Conservation (phyloP, 768 basidiomycete species). For the Stropharia rugosoannulata region DNA sequence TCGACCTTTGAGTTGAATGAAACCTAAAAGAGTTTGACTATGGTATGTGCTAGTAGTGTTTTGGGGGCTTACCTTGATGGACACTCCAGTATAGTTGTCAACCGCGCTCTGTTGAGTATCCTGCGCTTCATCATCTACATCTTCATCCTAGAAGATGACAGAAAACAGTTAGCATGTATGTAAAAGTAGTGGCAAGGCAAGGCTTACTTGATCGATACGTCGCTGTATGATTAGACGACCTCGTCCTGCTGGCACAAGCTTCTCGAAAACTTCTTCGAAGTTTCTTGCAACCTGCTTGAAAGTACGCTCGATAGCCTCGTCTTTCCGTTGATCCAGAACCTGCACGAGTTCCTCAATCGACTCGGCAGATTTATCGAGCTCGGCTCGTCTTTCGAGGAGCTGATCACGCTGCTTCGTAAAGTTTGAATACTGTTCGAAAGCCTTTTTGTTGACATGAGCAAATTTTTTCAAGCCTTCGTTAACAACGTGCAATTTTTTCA, state of each 20-base stretch:
- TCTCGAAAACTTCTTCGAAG: conserved; percentile 97
- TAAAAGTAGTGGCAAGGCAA: neutral
- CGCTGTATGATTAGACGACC: conserved; percentile 93
- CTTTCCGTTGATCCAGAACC: conserved; percentile 94
- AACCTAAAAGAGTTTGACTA: conserved; percentile 50
- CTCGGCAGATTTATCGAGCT: conserved; percentile 84
- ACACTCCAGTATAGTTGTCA: conserved; percentile 95
- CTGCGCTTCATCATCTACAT: conserved; percentile 69
- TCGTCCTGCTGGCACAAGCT: conserved; percentile 89
- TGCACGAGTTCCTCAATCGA: conserved; percentile 94
- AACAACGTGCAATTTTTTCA: conserved; percentile 88
- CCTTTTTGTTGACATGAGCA: conserved; percentile 99
- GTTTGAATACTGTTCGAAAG: conserved; percentile 96
- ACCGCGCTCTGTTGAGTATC: conserved; percentile 74
- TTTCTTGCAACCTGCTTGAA: conserved; percentile 98
- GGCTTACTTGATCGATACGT: conserved; percentile 74
- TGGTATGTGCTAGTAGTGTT: neutral
- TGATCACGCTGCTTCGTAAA: conserved; percentile 98
- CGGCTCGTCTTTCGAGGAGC: conserved; percentile 80
- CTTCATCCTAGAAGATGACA: conserved; percentile 55
- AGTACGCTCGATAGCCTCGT: conserved; percentile 97
- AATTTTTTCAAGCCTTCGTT: conserved; percentile 96
- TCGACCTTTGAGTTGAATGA: conserved; percentile 99
- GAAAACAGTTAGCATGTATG: neutral
- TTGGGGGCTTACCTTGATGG: conserved; percentile 69